Evolutionary conservation across 2,329 filamentous ascomycete genomes (phyloP), one percentile per base, ranked within the genome.

Genomic region (Fusarium sp.): DNA sequence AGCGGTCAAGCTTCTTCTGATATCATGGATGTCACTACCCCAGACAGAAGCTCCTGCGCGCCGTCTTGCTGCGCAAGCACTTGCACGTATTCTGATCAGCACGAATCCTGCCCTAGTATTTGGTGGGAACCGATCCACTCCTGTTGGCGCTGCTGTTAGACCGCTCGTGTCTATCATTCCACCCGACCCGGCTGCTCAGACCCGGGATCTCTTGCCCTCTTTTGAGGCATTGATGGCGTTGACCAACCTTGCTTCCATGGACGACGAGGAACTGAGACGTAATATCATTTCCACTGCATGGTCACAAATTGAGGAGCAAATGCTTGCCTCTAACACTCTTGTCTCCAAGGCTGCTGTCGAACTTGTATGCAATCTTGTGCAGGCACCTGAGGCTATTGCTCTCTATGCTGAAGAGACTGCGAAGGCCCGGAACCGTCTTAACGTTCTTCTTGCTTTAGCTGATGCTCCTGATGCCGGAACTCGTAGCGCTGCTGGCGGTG

Each of bases 161-260:
- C 93, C 95, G 0, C 86, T 99, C 2, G 80, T 92, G 8, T 89
- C 88, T 20, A 91, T 98, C 55, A 85, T 98, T 16, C 81, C 86
- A 0, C 87, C 89, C 8, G 88, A 92, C 51, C 86, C 89, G 6
- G 81, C 83, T 3, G 82, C 85, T 4, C 87, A 90, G 45, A 87
- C 88, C 2, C 88, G 91, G 52, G 92, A 97, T 77, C 87, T 98
- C 15, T 86, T 99, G 1, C 94, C 96, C 0, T 90, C 92, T 0
- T 99, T 98, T 72, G 96, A 99, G 79, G 86, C 91, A 1, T 86
- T 99, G 10, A 91, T 98, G 78, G 95, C 96, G 0, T 86, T 99
- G 36, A 98, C 96, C 1, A 99, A 99, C 73, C 87, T 99, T 9
- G 96, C 95, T 0, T 97, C 93, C 0, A 87, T 90, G 13, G 91